Conservation (phyloP, 768 basidiomycete genomes). For the Naganishia friedmannii region DNA sequence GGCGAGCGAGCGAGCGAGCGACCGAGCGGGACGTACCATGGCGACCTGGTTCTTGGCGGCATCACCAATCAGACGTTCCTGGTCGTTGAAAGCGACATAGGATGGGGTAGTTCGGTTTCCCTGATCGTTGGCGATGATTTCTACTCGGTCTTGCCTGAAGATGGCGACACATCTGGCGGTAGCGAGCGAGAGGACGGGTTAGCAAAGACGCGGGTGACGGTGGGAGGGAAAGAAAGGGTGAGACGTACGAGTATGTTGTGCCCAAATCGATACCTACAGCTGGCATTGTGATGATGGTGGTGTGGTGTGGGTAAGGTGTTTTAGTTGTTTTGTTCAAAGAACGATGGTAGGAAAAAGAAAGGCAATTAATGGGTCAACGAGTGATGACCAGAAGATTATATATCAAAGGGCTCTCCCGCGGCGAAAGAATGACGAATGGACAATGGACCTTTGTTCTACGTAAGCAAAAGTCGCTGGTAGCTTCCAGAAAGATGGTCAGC, state of each 20-base stretch:
- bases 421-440: background rate
- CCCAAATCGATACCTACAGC: constrained; percentile 59
- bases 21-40: background rate
- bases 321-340: too few species aligned
- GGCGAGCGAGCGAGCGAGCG: background rate
- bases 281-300: constrained; percentile 26
- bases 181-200: background rate
- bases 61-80: constrained; percentile 96
- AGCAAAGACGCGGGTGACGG: background rate
- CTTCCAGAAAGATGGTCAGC: background rate
- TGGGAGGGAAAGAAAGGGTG: background rate
- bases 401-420: background rate
- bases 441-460: background rate
- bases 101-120: constrained; percentile 83
- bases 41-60: constrained; percentile 79
- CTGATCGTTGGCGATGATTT: constrained; percentile 55
- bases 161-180: constrained; percentile 60
- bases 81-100: constrained; percentile 91
- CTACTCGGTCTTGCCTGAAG: constrained; percentile 91
- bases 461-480: background rate
- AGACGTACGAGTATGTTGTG: constrained; percentile 95
- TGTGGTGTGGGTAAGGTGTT: background rate
- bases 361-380: too few species aligned
- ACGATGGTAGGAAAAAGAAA: too few species aligned
- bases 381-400: too few species aligned